These are phyloP conservation scores for Amphicarpaea edgeworthii DNA, from an alignment of 306 rosid species.

Conservation along the genomic window DNA sequence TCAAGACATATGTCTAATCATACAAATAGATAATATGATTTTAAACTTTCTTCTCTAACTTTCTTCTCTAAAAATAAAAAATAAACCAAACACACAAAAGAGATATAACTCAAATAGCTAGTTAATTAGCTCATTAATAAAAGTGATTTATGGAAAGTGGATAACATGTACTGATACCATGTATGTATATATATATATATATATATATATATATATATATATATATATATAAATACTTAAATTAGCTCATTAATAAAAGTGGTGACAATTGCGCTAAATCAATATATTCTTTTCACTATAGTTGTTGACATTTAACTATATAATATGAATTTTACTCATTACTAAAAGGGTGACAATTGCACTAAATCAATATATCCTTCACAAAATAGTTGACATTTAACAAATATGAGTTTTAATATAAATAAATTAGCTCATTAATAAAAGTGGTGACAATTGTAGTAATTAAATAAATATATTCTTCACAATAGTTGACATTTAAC, in stretches of 20 bases:
- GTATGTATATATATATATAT: too few species aligned
- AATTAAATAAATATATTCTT: neutral
- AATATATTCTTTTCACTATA: neutral
- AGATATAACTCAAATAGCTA: neutral
- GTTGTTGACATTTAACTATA: neutral
- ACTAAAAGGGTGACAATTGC: neutral
- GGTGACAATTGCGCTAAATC: neutral
- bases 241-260: neutral
- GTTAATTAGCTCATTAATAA: neutral
- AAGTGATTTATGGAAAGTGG: too few species aligned
- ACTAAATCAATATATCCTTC: neutral
- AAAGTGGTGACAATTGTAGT: too few species aligned
- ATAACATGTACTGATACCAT: too few species aligned
- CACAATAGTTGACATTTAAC: neutral
- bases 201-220: too few species aligned
- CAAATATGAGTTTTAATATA: neutral
- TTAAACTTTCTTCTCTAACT: too few species aligned
- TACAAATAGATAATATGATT: neutral
- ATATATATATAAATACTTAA: too few species aligned
- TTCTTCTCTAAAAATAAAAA: too few species aligned
- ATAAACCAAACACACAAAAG: too few species aligned
- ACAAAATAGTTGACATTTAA: neutral
- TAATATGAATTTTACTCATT: neutral
- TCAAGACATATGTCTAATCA: neutral
- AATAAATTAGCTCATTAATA: too few species aligned